These are phyloP conservation scores for Eucalyptus guilfoylei DNA, from an alignment of 345 rosid genomes.

Conservation along the genomic window DNA sequence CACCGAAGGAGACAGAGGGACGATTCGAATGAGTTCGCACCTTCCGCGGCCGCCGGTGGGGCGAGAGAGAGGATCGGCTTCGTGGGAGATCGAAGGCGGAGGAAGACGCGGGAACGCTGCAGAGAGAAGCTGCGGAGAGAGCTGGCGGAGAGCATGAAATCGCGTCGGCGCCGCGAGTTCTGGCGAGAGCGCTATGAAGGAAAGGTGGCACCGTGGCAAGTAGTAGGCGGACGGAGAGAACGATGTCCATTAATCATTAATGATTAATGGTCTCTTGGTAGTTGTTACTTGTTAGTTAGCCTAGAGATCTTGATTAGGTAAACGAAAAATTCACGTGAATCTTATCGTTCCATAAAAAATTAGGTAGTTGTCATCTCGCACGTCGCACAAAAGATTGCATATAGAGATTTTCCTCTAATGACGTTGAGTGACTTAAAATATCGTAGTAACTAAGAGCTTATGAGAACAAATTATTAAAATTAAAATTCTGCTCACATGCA, in stretches of 20 bases:
- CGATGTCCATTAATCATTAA: background rate
- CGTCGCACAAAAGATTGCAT: background rate
- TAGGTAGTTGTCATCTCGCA: background rate
- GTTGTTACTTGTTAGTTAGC: background rate
- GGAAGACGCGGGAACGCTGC: background rate
- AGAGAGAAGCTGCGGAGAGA: background rate
- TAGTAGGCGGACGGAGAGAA: background rate
- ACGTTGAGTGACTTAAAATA: rapidly evolving
- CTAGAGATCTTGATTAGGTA: background rate
- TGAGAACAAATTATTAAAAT: too few relatives aligned
- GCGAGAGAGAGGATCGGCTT: background rate
- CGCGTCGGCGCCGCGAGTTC: background rate
- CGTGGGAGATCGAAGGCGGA: background rate
- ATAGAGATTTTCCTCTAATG: background rate
- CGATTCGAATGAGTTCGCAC: background rate
- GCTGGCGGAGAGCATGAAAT: background rate
- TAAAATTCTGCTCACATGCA: background rate
- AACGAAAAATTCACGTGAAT: background rate
- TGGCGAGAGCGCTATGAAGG: background rate
- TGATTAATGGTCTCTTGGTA: background rate
- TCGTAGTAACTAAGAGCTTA: too few relatives aligned
- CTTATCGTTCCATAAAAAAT: background rate
- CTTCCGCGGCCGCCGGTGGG: background rate
- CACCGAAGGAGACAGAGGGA: background rate
- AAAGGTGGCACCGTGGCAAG: background rate